Base-by-base conservation (phyloP, 2,329 filamentous ascomycete genomes). In the Blumeriella jaapii region DNA sequence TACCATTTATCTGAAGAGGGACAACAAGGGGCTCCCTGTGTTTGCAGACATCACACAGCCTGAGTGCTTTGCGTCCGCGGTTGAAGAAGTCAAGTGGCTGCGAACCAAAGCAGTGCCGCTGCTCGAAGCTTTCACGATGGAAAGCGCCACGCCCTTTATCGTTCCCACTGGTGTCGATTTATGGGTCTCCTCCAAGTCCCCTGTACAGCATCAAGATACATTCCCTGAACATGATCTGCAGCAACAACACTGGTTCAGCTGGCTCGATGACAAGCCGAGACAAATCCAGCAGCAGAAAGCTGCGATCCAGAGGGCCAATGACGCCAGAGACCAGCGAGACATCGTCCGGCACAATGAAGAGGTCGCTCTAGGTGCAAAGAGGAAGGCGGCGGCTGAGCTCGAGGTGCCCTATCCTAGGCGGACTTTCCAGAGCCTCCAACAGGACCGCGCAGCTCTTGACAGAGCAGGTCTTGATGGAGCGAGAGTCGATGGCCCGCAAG, bases 41-140 rank as follows among this genome's bases (percentile, higher is more conserved):
- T 22, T 14, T 6, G 34, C 13, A 12, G 20, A 29, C 10, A 14
- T 37, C 19, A 5, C 19, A 3, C 29, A 31, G 10, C 35, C 31
- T 20, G 31, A 36, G 14, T 26, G 8, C 13, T 45, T 45, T 18
- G 8, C 12, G 14, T 34, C 34, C 5, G 42, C 38, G 20, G 16
- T 24, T 9, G 31, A 40, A n/a, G 42, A 45, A 17, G 26, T 45
- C 8, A 23, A 38, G 34, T 45, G 42, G 42, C 32, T 45, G 6
- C 19, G 38, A 10, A 45, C 42, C 6, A 33, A 35, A 27, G 42
- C 37, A 2, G 16, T 32, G 12, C 39, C 39, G 4, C 28, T 42
- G 10, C 18, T 25, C 4, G 9, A 6, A n/a, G 26, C 20, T 9
- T 29, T 36, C 18, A 16, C 19, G 11, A 5, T 7, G 6, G 14